Conservation (phyloP, 1,284 basidiomycete species). For the Pseudomicrostroma phylloplanum region DNA sequence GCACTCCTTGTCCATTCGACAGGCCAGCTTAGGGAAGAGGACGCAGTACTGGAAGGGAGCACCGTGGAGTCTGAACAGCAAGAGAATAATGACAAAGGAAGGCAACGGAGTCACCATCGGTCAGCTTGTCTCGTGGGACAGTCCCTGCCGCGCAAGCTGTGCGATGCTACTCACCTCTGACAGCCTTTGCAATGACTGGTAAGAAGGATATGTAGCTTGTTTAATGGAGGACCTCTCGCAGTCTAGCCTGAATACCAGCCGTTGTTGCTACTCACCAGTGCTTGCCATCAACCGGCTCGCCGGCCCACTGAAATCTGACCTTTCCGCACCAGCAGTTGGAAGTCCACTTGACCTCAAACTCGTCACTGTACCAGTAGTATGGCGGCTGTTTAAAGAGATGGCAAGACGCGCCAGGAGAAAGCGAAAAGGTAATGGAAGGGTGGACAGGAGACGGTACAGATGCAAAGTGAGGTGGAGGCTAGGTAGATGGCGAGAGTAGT, state of each 20-base stretch:
- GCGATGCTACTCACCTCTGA: slow-evolving; percentile 2
- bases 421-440: no score
- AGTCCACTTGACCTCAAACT: slow-evolving; percentile 24
- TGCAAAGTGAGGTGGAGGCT: no score
- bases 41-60: slow-evolving; percentile 21
- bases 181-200: not conserved
- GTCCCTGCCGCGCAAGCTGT: not conserved
- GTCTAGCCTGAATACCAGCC: no score
- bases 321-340: slow-evolving; percentile 27
- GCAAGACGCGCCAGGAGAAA: no score
- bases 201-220: no score
- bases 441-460: no score
- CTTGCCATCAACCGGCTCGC: slow-evolving; percentile 29
- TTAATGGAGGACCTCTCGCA: no score
- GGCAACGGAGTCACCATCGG: not conserved
- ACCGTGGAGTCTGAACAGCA: not conserved
- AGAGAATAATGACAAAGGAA: not conserved
- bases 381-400: slow-evolving; percentile 12
- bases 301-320: slow-evolving; percentile 30
- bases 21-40: slow-evolving; percentile 29
- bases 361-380: slow-evolving; percentile 24
- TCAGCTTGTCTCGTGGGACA: not conserved
- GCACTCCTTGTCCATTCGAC: slow-evolving; percentile 21
- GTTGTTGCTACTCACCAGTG: slow-evolving; percentile 8
- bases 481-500: no score